These are phyloP conservation scores for Neltuma alba DNA, from an alignment of 306 rosid genomes.

Conservation along the genomic window DNA sequence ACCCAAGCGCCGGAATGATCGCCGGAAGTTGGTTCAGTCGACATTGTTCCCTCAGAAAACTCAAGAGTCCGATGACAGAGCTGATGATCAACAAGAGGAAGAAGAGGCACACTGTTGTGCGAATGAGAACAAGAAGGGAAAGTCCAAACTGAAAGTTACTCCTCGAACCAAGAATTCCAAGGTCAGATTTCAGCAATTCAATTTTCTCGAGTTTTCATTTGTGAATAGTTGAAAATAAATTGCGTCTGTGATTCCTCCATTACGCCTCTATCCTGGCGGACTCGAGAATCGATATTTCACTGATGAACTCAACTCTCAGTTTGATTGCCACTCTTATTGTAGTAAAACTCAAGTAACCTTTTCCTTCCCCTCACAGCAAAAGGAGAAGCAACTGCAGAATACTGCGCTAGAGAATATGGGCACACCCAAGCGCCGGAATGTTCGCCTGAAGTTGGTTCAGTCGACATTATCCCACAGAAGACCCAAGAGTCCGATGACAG, in stretches of 20 bases:
- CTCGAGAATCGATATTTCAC: conserved; percentile 23
- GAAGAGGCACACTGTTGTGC: conserved; percentile 46
- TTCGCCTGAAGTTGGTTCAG: conserved; percentile 56
- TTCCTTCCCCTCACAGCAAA: background rate
- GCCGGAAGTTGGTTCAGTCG: conserved; percentile 59
- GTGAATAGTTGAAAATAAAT: background rate
- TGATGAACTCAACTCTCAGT: background rate
- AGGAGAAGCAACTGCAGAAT: conserved; percentile 42
- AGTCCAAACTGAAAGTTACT: conserved; percentile 44
- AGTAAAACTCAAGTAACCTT: background rate
- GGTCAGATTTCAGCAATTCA: conserved; percentile 35
- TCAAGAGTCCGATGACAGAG: conserved; percentile 35
- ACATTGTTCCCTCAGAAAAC: conserved; percentile 56
- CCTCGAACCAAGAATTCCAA: conserved; percentile 51
- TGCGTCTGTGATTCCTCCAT: background rate
- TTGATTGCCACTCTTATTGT: background rate
- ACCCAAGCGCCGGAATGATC: conserved; percentile 39
- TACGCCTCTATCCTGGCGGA: conserved; percentile 1
- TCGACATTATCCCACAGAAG: conserved; percentile 56
- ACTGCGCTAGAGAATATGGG: background rate
- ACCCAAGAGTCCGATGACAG: conserved; percentile 36
- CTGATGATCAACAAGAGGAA: conserved; percentile 15
- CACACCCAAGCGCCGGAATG: conserved; percentile 39
- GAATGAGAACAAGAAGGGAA: conserved; percentile 45
- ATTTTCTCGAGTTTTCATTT: background rate